Base-by-base conservation (phyloP, 2,329 filamentous ascomycete genomes). In the Phaeosphaeriaceae sp. region DNA sequence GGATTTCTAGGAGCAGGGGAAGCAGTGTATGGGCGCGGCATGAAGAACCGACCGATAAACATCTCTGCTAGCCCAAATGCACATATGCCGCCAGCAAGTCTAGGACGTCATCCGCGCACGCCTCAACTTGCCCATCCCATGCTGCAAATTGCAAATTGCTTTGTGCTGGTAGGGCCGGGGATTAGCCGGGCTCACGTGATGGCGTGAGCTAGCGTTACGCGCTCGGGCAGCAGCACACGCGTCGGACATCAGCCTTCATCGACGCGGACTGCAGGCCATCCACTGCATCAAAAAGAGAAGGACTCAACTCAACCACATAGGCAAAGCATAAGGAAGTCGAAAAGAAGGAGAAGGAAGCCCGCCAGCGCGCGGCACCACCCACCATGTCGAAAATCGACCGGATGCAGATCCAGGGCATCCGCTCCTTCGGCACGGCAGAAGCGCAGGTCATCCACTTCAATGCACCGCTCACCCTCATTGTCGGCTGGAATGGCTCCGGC, bases 401-500 rank as follows among this genome's bases (percentile, higher is more conserved):
- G 75, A 87, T 97, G 68, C 91, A 90, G 66, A 95, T 98, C 63
- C 82, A 89, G 75, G 94, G 88, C 76, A 84, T 92, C 67, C 92
- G 94, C 68, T 97, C 94, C 57, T 98, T 98, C 77, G 91, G 91
- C 78, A 90, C 91, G 65, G 84, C 85, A 46, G 83, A 85, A 59
- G 86, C 86, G 65, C 91, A 97, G 79, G 90, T 87, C 40, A 97
- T 98, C 62, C 86, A 91, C 68, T 98, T 99, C 77, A 89, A 93
- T 65, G 91, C 92, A 0, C 96, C 95, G 24, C 85, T 99, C 56
- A 99, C 95, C 13, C 86, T 99, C 62, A 99, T 99, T 68, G 96
- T 99, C 58, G 95, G 95, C 58, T 92, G 93, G 79, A 99, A 99
- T 81, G 95, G 95, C 55, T 98, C 94, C 0, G 95, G 95, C 62